Base-by-base conservation (phyloP, 2,329 filamentous ascomycete genomes). In the Pezicula neosporulosa region DNA sequence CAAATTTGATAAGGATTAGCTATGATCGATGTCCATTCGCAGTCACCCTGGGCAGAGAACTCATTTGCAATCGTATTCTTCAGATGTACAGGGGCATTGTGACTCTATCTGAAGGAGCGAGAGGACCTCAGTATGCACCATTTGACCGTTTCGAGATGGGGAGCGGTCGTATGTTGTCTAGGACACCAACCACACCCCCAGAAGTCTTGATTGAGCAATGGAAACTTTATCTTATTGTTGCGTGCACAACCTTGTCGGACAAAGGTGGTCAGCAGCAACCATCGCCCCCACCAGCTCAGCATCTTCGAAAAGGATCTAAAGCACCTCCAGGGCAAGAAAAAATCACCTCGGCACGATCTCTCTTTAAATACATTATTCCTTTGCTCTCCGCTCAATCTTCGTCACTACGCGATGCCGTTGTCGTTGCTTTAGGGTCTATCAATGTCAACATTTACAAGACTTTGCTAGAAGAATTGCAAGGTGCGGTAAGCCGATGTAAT, bases 161-260 rank as follows among this genome's bases (percentile, higher is more conserved):
- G 27, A 85, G 78, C 63, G 77, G 63, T 16, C 58, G 65, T 7
- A 48, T 66, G 21, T 56, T 63, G 9, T 59, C 73, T 59, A 76
- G 83, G 64, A 81, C 79, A 53, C 84, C 80, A 52, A 86, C 83
- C 3, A 86, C 87, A 1, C 87, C 91, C 16, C 89, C 92, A 0
- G 91, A 96, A 61, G 84, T 96, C 19, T 78, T 97, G 51, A 84
- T 99, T 52, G 95, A 97, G 69, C 94, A 99, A 67, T 99, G 93
- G 93, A 97, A 97, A 70, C 76, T 97, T 2, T 97, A 97, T 67
- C 78, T 99, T 24, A 92, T 97, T 50, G 97, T 99, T 72, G 94
- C 93, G 9, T 99, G 95, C 70, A 96, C 93, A 9, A 97, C 94
- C 0, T 77, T 99, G 51, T 92, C 89, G 36, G 94, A 94, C 59